These are phyloP conservation scores for Suillus luteus DNA, from an alignment of 768 basidiomycete genomes.

Conservation along the genomic window DNA sequence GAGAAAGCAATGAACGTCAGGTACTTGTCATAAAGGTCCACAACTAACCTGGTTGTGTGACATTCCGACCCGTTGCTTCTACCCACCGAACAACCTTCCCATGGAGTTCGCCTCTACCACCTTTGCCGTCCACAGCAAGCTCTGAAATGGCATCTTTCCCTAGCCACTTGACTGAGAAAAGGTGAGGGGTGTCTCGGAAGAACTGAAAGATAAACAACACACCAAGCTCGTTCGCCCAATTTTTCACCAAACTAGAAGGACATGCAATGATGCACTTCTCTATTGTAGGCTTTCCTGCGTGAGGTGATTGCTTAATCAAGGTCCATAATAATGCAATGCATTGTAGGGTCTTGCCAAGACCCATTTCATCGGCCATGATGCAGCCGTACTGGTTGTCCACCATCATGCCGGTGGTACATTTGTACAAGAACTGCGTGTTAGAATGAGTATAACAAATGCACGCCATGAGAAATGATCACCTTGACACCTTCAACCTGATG, in stretches of 20 bases:
- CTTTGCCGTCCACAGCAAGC: slow-evolving; percentile 90
- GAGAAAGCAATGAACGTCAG: slow-evolving; percentile 5
- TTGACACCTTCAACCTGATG: slow-evolving; percentile 99
- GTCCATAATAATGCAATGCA: slow-evolving; percentile 97
- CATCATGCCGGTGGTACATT: slow-evolving; percentile 91
- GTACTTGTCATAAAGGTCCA: slow-evolving; percentile 7
- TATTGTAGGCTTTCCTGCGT: slow-evolving; percentile 81
- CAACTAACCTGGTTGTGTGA: slow-evolving; percentile 82
- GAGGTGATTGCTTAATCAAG: slow-evolving; percentile 91
- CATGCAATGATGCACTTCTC: slow-evolving; percentile 98
- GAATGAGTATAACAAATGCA: slow-evolving; percentile 11
- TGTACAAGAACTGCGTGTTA: slow-evolving; percentile 80
- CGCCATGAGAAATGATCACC: slow-evolving; percentile 45
- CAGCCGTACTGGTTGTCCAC: slow-evolving; percentile 91
- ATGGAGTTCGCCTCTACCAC: slow-evolving; percentile 78
- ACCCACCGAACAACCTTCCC: slow-evolving; percentile 88
- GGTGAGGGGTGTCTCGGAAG: slow-evolving; percentile 4
- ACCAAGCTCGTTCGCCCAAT: slow-evolving; percentile 98
- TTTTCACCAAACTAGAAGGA: slow-evolving; percentile 94
- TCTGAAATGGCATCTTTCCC: slow-evolving; percentile 82
- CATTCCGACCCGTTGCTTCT: slow-evolving; percentile 81
- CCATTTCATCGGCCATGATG: slow-evolving; percentile 99
- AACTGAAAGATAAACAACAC: slow-evolving; percentile 26
- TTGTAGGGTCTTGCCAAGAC: slow-evolving; percentile 94
- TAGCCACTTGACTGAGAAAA: slow-evolving; percentile 81